Evolutionary conservation across 1,284 basidiomycete species (phyloP).

Genomic region (Neolentinus lepideus): DNA sequence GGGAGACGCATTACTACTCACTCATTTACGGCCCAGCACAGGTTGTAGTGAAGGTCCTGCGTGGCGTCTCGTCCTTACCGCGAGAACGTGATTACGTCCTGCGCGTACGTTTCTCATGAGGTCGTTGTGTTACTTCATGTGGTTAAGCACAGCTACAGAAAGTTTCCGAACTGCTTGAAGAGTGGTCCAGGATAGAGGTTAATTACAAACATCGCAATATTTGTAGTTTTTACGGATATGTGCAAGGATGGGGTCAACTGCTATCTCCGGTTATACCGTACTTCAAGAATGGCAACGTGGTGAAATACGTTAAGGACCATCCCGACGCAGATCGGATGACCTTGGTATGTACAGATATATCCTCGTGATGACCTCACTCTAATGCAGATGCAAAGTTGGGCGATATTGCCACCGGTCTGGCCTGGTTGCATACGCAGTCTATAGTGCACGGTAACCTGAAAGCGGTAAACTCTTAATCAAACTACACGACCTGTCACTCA

Average conservation of each 20-base stretch:
- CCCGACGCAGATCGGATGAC: not conserved
- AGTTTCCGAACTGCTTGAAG: not conserved
- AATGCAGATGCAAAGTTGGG: not conserved
- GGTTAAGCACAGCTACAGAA: not conserved
- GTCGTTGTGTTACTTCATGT: not conserved
- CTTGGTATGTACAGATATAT: not conserved
- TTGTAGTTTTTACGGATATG: slow-evolving; percentile 12
- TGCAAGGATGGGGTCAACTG: slow-evolving; percentile 11
- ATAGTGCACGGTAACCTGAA: slow-evolving; percentile 18
- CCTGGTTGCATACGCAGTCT: not conserved
- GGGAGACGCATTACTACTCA: too few relatives aligned
- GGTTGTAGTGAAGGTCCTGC: slow-evolving; percentile 15
- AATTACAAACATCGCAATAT: slow-evolving; percentile 14
- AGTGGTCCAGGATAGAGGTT: not conserved
- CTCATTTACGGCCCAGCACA: slow-evolving; percentile 1
- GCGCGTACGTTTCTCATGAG: slow-evolving; percentile 2
- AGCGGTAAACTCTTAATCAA: slow-evolving; percentile 8
- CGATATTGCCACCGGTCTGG: slow-evolving; percentile 2
- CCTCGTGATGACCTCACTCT: not conserved
- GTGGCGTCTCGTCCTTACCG: slow-evolving; percentile 11
- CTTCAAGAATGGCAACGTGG: slow-evolving; percentile 13
- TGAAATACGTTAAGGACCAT: not conserved
- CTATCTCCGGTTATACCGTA: slow-evolving; percentile 15
- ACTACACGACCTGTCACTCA: not conserved
- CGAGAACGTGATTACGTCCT: slow-evolving; percentile 9